These are phyloP conservation scores for Cardamine chenopodiifolia DNA, from an alignment of 345 rosid species.

Conservation along the genomic window DNA sequence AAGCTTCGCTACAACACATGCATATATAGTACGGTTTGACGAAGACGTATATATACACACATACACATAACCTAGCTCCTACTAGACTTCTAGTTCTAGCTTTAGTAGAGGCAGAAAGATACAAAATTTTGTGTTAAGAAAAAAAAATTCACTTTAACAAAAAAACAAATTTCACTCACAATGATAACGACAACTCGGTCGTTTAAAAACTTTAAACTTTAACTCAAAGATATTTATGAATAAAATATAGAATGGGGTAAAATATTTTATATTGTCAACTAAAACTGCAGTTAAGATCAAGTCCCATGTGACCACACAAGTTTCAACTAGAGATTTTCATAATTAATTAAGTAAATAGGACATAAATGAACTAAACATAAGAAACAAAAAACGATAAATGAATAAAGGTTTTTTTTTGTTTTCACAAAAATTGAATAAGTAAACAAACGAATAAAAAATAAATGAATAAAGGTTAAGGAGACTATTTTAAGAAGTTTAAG, in stretches of 20 bases:
- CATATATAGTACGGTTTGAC: background rate
- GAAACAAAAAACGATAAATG: background rate
- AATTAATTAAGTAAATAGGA: constrained; percentile 11
- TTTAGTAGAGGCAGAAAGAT: constrained; percentile 37
- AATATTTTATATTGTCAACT: constrained; percentile 6
- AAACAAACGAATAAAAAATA: background rate
- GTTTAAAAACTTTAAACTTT: background rate
- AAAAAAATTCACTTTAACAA: background rate
- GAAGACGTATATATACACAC: background rate
- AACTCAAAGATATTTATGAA: constrained; percentile 6
- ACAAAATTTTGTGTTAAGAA: constrained; percentile 42
- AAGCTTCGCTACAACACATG: background rate
- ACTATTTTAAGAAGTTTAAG: too few relatives aligned
- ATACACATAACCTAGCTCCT: constrained; percentile 19
- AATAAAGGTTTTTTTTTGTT: background rate
- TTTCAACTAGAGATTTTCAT: background rate
- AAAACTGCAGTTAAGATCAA: constrained; percentile 30
- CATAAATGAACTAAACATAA: background rate
- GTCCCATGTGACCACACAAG: constrained; percentile 26
- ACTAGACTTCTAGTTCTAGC: constrained; percentile 36
- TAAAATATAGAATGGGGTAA: background rate
- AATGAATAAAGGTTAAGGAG: too few relatives aligned
- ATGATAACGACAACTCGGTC: constrained; percentile 41
- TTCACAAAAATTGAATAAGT: background rate
- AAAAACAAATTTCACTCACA: constrained; percentile 29